Conservation (phyloP, 345 rosid genomes). For the Clausena lansium region DNA sequence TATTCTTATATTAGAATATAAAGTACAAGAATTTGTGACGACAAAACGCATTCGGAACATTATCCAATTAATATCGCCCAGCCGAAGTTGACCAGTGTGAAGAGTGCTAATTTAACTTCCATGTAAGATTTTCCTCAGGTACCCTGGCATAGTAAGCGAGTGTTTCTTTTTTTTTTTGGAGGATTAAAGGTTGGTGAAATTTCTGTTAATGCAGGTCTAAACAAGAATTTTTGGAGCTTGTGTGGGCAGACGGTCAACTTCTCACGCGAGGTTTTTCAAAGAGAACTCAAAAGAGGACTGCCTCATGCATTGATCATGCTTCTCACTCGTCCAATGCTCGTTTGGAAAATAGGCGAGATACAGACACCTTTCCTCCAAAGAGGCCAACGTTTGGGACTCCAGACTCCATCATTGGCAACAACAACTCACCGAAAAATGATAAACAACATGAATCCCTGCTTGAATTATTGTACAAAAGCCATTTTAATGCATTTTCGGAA, state of each 20-base stretch:
- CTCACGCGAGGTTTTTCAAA: slow-evolving; percentile 17
- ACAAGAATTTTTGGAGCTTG: slow-evolving; percentile 33
- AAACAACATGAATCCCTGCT: slow-evolving; percentile 3
- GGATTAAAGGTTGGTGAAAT: not conserved
- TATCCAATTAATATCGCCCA: not conserved
- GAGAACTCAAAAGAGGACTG: not conserved
- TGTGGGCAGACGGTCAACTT: slow-evolving; percentile 39
- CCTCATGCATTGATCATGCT: slow-evolving; percentile 5
- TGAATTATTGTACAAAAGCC: not conserved
- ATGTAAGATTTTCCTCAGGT: slow-evolving; percentile 15
- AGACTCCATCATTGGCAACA: slow-evolving; percentile 2
- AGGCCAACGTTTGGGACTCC: slow-evolving; percentile 3
- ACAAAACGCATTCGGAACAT: not conserved
- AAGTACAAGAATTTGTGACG: not conserved
- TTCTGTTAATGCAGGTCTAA: slow-evolving; percentile 37
- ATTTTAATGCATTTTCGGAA: slow-evolving; percentile 3
- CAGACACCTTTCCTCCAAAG: slow-evolving; percentile 1
- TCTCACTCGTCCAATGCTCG: not conserved
- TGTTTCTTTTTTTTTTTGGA: not conserved
- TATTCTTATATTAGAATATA: too few species aligned
- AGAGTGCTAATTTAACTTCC: slow-evolving; percentile 11
- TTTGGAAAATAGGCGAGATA: not conserved
- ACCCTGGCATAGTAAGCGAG: not conserved
- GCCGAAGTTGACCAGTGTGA: not conserved
- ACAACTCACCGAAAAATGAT: not conserved